Evolutionary conservation across 2,329 filamentous ascomycete genomes (phyloP), one percentile per base, ranked within the genome.

Genomic region (Fusarium piperis): DNA sequence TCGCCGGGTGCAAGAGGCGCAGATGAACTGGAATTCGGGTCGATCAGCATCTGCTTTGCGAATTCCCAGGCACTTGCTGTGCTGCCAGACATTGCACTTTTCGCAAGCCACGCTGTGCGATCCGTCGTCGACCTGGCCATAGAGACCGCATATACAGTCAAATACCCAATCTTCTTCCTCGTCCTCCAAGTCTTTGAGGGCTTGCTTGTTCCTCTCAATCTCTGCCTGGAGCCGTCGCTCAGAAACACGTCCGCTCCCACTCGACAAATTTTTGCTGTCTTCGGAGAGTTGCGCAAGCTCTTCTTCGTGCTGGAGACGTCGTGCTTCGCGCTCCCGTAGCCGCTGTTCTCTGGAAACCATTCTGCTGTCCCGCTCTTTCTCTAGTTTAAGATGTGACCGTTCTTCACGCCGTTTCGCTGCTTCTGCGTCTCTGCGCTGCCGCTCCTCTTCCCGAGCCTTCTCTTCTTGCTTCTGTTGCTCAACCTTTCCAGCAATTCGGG

Each of bases 51-150:
- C 92, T 66, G 88, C 84, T 75, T 97, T 89, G 51, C 89, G 88
- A 70, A 98, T 93, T 41, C 91, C 92, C 66, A 97, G 88, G 78
- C 96, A 99, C 76, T 93, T 94, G 85, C 94, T 97, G 79, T 99
- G 96, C 79, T 98, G 95, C 96, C 96, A 99, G 53, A 97, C 92
- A 78, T 92, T 97, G 85, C 96, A 99, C 73, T 87, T 91, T 78
- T 99, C 96, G 82, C 96, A 99, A 30, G 95, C 93, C 71, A 99
- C 91, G 79, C 94, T 97, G 79, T 97, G 95, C 9, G 94, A 92
- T 36, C 96, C 96, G 79, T 98, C 96, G 76, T 99, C 96, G 65
- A 98, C 93, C 75, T 97, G 92, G 23, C 96, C 96, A 80, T 97
- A 91, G 23, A 94, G 88, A 28, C 95, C 95, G 79, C 96, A 99